These are phyloP conservation scores for Epichloe sp. DNA, from an alignment of 2,329 filamentous ascomycete genomes.

Conservation along the genomic window DNA sequence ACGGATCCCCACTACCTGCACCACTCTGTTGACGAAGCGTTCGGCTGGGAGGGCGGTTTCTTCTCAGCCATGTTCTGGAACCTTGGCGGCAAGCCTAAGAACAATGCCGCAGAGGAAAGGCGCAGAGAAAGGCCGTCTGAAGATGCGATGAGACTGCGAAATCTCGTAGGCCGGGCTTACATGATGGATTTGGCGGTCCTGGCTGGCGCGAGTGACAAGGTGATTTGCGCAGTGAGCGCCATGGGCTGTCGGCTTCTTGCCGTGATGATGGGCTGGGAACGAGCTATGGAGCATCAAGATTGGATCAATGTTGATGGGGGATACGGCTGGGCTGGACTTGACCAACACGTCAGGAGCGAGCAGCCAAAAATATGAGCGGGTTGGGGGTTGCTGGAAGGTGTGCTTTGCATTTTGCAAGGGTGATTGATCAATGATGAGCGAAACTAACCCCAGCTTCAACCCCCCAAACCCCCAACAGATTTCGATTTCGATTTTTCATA, in stretches of 20 bases:
- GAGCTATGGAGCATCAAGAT: conserved; percentile 40
- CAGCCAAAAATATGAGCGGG: background rate
- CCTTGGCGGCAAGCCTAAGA: conserved; percentile 41
- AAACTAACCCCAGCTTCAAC: no score
- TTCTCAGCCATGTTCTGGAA: conserved; percentile 73
- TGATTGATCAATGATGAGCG: no score
- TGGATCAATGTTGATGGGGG: conserved; percentile 75
- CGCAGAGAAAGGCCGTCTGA: conserved; percentile 24
- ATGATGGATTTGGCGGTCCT: conserved; percentile 69
- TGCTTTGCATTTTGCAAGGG: background rate
- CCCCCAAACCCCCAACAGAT: no score
- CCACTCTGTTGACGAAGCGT: conserved; percentile 59
- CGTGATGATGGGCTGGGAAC: conserved; percentile 81
- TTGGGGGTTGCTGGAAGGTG: background rate
- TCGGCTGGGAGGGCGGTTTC: conserved; percentile 84
- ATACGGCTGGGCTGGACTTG: conserved; percentile 44
- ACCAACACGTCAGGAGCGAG: conserved; percentile 14
- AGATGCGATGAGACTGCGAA: conserved; percentile 53
- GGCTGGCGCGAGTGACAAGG: conserved; percentile 50
- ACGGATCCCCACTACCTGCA: conserved; percentile 38
- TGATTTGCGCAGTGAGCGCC: conserved; percentile 66
- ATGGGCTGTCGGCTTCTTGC: conserved; percentile 61
- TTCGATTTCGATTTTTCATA: background rate
- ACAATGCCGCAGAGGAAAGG: conserved; percentile 20
- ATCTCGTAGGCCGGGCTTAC: conserved; percentile 68